Percentiles rank a stretch among this genome's conserved stretches.
Evolutionary conservation across 306 rosid species (phyloP).

Genomic region (Cucumis melo): DNA sequence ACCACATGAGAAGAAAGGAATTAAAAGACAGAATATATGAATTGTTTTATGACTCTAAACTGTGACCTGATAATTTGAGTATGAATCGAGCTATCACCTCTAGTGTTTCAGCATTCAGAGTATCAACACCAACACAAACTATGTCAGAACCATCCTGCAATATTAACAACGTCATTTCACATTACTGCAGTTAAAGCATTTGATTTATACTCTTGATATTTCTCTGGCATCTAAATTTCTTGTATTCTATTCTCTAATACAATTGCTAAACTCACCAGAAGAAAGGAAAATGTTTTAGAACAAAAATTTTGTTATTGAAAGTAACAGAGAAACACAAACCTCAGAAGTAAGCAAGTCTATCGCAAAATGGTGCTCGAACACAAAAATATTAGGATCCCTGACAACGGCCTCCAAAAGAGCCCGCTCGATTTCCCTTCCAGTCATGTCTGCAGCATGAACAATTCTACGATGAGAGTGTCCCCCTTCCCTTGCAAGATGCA

Average conservation of each 20-base stretch:
- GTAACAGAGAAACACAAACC: constrained; percentile 28
- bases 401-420: constrained; percentile 54
- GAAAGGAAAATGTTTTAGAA: not conserved
- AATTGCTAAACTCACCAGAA: not conserved
- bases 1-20: constrained; percentile 17
- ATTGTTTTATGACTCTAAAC: not conserved
- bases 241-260: not conserved
- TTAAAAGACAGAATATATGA: constrained; percentile 8
- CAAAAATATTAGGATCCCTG: constrained; percentile 60
- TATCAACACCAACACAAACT: constrained; percentile 75
- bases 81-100: constrained; percentile 42
- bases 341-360: constrained; percentile 82
- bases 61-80: not conserved
- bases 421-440: constrained; percentile 89
- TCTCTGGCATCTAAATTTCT: not conserved
- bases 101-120: constrained; percentile 53
- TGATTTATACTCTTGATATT: not conserved
- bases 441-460: constrained; percentile 96
- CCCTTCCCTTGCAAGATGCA: constrained; percentile 85
- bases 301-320: not conserved
- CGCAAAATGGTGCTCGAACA: constrained; percentile 84
- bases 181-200: not conserved
- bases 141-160: constrained; percentile 62
- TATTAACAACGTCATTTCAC: constrained; percentile 16
- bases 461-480: constrained; percentile 87